Percentiles rank a stretch among this genome's conserved stretches.
Conservation (phyloP, 2,329 filamentous ascomycete species). For the Colletotrichum camelliae region DNA sequence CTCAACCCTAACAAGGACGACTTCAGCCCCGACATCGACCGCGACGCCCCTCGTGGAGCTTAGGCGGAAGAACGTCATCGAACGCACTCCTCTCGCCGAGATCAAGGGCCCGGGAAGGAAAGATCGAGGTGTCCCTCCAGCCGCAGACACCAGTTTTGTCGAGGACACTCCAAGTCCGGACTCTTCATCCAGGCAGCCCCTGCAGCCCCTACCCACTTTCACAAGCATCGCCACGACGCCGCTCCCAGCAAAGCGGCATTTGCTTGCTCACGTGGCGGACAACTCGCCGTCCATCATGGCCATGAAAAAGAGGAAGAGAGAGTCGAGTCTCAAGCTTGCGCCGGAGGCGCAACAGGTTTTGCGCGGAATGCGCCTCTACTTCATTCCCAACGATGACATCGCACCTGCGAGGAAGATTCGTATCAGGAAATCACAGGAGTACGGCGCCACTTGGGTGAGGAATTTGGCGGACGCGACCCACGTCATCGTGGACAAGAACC, state of each 20-base stretch:
- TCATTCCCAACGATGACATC: conserved; percentile 82
- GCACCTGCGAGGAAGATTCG: conserved; percentile 69
- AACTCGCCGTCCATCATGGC: conserved; percentile 18
- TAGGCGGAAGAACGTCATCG: conserved; percentile 4
- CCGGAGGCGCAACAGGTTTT: conserved; percentile 65
- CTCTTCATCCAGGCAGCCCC: conserved; percentile 20
- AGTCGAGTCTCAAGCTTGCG: conserved; percentile 44
- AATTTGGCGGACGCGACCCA: conserved; percentile 71
- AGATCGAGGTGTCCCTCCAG: neutral
- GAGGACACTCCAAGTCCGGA: conserved; percentile 35
- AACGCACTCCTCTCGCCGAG: conserved; percentile 31
- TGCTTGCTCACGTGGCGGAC: neutral
- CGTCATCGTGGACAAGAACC: conserved; percentile 75
- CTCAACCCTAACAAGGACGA: neutral
- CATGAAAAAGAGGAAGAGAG: conserved; percentile 53
- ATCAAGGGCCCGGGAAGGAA: conserved; percentile 17
- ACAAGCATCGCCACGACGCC: conserved; percentile 35
- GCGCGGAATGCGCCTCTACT: conserved; percentile 69
- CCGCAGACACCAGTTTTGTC: conserved; percentile 27
- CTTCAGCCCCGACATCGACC: conserved; percentile 9
- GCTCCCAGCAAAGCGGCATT: conserved; percentile 24
- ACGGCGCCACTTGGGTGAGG: conserved; percentile 75
- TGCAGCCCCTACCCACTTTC: conserved; percentile 3
- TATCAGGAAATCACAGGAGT: conserved; percentile 76
- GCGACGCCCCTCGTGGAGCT: neutral